Base-by-base conservation (phyloP, 768 basidiomycete genomes). In the Ephemerocybe angulata region DNA sequence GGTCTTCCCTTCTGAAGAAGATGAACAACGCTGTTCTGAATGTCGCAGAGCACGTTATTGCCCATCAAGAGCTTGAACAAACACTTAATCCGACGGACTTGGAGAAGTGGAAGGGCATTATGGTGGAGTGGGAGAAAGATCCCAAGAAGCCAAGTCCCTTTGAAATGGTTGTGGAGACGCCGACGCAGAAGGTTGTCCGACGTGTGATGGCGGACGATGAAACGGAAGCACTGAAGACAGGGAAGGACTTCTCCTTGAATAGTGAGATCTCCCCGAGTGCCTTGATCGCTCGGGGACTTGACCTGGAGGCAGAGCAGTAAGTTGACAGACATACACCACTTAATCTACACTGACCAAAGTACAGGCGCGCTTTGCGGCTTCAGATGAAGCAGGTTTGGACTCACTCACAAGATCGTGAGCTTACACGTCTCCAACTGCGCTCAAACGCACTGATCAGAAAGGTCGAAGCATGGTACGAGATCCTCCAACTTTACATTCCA, bases 291-390 rank as follows among this genome's bases (percentile, higher is more conserved):
- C 25, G 27, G 12, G 63, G 65, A 4, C 22, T 67, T 3, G 58
- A 62, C 15, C 22, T 67, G 1, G 66, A 66, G 48, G 54, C 51
- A 1, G 54, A 62, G 37, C 60, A 64, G 63, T 65, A 31, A 17
- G 60, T 58, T 21, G 29, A 19, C 38, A 24, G 48, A 13, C 27
- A 27, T 46, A 19, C 52, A 17, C 27, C 4, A 29, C 2, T 6
- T 13, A 13, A 28, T 29, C n/a, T 3, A 28, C 46, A 13, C 25
- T 28, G 13, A 3, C 13, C 13, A 4, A 8, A 2, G 13, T n/a
- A 12, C 25, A 47, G 46, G 25, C 46, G 46, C n/a, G 10, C 46
- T 2, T 12, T 47, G 25, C 27, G 29, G 46, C 24, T 12, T 10
- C 46, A 28, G 13, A 27, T 19, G 12, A 47, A 28, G 4, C 6